Evolutionary conservation across 805 yeast genomes (phyloP), one percentile per base, ranked within the genome.

Genomic region (Wickerhamiella azymoides): DNA sequence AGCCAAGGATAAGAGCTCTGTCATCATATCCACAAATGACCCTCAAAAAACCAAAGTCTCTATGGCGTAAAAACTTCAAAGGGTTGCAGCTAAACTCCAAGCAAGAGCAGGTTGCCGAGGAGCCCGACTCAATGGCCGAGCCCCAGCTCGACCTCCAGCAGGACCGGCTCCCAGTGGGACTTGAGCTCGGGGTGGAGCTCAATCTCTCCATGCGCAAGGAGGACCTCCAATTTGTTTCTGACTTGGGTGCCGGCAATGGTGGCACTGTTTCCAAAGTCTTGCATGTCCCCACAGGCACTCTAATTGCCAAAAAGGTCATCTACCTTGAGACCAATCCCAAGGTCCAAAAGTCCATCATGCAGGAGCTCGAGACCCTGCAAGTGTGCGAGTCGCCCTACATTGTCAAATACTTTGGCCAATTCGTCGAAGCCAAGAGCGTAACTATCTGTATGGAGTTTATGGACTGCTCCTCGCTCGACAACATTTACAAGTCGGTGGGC

Each of bases 391-490:
- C 73, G 46, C 84, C 84, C 3, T 83, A 74, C 55, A 88, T 92
- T 39, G 82, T 89, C 42, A 84, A 83, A 39, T 92, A 88, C 61
- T 89, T 80, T 62, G 97, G 97, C 7, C 94, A 96, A 0, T 83
- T 80, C 57, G 72, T 85, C 43, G 77, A 77, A 49, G 49, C 57
- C 27, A 73, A 72, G 56, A 83, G 84, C 50, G 88, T 92, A 14
- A 80, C 85, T 11, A 82, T 92, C 50, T 81, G 94, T 60, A 86
- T 88, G 94, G 97, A 89, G 63, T 88, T 84, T 63, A 84, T 89
- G 76, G 94, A 89, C 62, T 84, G 96, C 62, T 89, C 95, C 0
- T 85, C 96, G 0, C 68, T 89, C 32, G 97, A 92, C 59, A 77
- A 83, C 50, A 79, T 89, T 19, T 65, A 79, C 50, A 71, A 72